Base-by-base conservation (phyloP, 225 moss, liverwort and hornwort species). In the Takakia lepidozioides region DNA sequence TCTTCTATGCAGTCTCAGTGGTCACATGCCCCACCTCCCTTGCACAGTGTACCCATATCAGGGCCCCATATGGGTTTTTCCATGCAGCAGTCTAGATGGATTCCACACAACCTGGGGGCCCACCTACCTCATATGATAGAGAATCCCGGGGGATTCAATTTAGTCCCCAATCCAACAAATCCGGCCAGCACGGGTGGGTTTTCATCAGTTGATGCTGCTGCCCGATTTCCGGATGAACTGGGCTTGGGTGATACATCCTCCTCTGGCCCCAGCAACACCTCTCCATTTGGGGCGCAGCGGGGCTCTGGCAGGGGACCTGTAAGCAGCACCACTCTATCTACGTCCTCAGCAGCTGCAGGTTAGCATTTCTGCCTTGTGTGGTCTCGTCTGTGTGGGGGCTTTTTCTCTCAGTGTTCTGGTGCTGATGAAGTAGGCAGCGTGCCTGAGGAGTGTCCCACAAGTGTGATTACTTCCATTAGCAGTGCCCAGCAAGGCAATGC, bases 221-320 rank as follows among this genome's bases (percentile, higher is more conserved):
- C 95, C 43, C 91, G 87, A 65, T 98, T 98, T 62, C 95, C 95
- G n/a, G 95, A 98, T 76, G 95, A 98, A 66, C 87, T 91, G 64
- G 90, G 87, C 55, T 72, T 95, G 62, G 93, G 90, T 55, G 93
- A 98, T 66, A 82, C 87, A 48, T 91, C 95, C 34, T 73, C 82
- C 37, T 78, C 87, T 51, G 69, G 80, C 38, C 65, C 85, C 21
- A 85, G 73, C 56, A 60, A 65, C 30, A 65, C 56, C 67, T 72
- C 90, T 68, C 63, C 76, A 39, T 98, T 80, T 43, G 69, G 87
- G 19, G 45, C 58, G 38, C 74, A 77, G n/a, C 82, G 80, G 72
- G 68, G 80, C 58, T 41, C 82, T 54, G 69, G 65, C 55, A 83
- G 91, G 64, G 73, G 27, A 43, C 43, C 76, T 42, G 70, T 74